Evolutionary conservation across 495 filamentous ascomycete species (phyloP), one percentile per base, ranked within the genome.

Genomic region (Penicillium soppii): DNA sequence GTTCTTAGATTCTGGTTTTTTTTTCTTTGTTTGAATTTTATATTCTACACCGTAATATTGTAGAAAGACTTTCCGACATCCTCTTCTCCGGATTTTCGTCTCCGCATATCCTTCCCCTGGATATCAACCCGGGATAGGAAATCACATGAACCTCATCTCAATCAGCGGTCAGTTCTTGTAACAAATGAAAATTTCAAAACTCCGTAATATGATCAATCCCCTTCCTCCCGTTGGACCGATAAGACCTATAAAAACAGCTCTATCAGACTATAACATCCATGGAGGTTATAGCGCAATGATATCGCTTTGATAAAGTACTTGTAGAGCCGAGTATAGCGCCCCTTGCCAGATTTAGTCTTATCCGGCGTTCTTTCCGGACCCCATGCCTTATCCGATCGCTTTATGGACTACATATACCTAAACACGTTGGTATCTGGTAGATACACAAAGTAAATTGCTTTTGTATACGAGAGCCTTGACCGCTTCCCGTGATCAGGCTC

Each of bases 141-240:
- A 7, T 50, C 36, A 23, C 44, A 35, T 20, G 27, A 16, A 29
- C 36, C 23, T 36, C 27, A 36, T 4, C 23, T 13, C 59, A 62
- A 62, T 65, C 56, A 62, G 25, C 50, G 22, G 12, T 43, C 50
- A 32, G 47, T 13, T 46, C 52, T 51, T 59, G 61, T 65, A n/a
- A n/a, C n/a, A n/a, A 54, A 65, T 54, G 26, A 25, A 43, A 43
- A 7, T 42, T 9, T 9, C 20, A 23, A 12, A 44, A 17, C 37
- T 44, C 51, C 52, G 41, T 56, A 59, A 57, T 54, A 57, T 57
- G 53, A 56, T 52, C 56, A 62, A 65, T 57, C 45, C 15, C 45
- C 16, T 20, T 26, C 9, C 43, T 65, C 62, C 52, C 51, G 59
- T 65, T 65, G 62, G 62, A 27, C 59, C 62, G 62, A 65, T 65